Base-by-base conservation (phyloP, 2,329 filamentous ascomycete species). In the Aspergillus neotritici region DNA sequence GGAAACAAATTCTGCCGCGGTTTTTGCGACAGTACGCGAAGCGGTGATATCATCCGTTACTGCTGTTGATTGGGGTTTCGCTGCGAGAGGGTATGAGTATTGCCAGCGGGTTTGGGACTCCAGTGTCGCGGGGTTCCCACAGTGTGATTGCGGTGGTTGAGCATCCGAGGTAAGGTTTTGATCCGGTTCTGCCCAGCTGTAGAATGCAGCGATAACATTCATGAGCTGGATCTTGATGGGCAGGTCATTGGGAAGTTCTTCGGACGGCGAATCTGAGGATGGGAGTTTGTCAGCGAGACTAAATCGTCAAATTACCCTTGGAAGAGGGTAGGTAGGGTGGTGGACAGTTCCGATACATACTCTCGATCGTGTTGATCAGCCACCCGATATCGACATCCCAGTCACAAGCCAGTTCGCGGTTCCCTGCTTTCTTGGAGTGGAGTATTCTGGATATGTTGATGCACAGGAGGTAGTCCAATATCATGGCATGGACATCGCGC, bases 391-490 rank as follows among this genome's bases (percentile, higher is more conserved):
- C 53, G 30, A 43, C 37, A 37, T 41, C 13, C 21, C 21, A 25
- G n/a, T 46, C 30, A 12, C 33, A 41, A 39, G 46, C 41, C 28
- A 17, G 21, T 15, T 29, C 33, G 29, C 34, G 17, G 6, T 17
- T 37, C 35, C 51, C 32, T 32, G 38, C 42, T 41, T 34, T 49
- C 36, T 41, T 49, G 44, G 66, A 62, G 17, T 63, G 58, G 29
- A 78, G 56, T 4, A 74, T 60, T 31, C 62, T 57, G 14, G 67
- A 57, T 33, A 69, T 72, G 6, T 73, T 66, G 35, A 71, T 67
- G 62, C 70, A 73, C 32, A 73, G 53, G 4, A 79, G 57, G 50
- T 78, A 80, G 54, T 81, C 78, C n/a, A 79, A 62, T 34, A 79
- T 77, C 57, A 77, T 70, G 30, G 71, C 55, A 49, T 81, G 73